Conservation (phyloP, 2,329 filamentous ascomycete species). For the Fusarium neocosmosporiellum region DNA sequence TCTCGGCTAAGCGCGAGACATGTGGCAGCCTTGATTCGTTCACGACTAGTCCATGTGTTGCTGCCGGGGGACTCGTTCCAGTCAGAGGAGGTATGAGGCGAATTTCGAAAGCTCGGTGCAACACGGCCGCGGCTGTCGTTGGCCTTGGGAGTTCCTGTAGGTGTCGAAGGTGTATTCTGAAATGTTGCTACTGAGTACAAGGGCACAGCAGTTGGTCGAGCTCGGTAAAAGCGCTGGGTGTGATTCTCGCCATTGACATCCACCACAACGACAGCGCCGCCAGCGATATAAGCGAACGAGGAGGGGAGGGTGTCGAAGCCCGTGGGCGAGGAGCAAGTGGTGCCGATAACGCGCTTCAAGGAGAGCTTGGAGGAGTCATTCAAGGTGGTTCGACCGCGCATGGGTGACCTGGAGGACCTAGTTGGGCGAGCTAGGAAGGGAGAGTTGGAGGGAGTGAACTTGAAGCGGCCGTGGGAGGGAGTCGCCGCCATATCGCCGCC, state of each 20-base stretch:
- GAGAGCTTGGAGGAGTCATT: slow-evolving; percentile 72
- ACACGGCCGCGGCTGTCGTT: slow-evolving; percentile 71
- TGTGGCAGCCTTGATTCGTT: slow-evolving; percentile 93
- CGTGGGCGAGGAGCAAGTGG: slow-evolving; percentile 85
- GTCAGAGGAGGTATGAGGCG: slow-evolving; percentile 58
- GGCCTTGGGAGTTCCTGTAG: slow-evolving; percentile 68
- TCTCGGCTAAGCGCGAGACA: slow-evolving; percentile 90
- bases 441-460: slow-evolving; percentile 81
- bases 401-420: slow-evolving; percentile 72
- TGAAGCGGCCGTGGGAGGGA: slow-evolving; percentile 69
- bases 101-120: slow-evolving; percentile 60
- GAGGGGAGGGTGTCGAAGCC: slow-evolving; percentile 85
- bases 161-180: slow-evolving; percentile 62
- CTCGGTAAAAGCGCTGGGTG: slow-evolving; percentile 90
- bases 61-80: slow-evolving; percentile 72
- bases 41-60: slow-evolving; percentile 87
- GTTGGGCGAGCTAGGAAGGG: slow-evolving; percentile 72
- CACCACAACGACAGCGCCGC: slow-evolving; percentile 91
- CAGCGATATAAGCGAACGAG: slow-evolving; percentile 90
- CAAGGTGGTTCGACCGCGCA: slow-evolving; percentile 57
- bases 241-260: slow-evolving; percentile 76
- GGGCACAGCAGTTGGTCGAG: slow-evolving; percentile 81
- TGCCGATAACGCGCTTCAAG: slow-evolving; percentile 88
- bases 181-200: slow-evolving; percentile 66
- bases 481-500: slow-evolving; percentile 69